phyloP scores from a whole-genome alignment of 1,284 basidiomycete genomes.

The Irpex sp. region DNA sequence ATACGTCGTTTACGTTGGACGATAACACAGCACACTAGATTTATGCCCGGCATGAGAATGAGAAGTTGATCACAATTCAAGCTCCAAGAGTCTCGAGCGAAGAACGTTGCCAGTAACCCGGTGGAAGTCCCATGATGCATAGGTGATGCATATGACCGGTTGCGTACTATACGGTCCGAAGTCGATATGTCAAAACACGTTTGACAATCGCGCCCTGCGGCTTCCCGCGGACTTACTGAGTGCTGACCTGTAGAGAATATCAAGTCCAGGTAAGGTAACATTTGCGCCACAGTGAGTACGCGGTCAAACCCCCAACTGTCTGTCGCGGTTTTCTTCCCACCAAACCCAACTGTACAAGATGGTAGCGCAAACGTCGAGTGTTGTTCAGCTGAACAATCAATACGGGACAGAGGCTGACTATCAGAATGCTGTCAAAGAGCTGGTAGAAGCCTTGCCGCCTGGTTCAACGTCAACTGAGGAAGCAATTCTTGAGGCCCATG shows the following conservation, averaged over 20 bases:
- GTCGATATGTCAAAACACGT: background rate
- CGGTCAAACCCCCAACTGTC: background rate
- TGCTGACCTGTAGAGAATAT: background rate
- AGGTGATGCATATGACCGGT: background rate
- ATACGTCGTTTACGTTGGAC: too few relatives aligned
- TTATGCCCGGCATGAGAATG: too few relatives aligned
- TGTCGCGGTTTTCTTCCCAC: background rate
- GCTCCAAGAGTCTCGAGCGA: background rate
- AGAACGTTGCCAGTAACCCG: background rate
- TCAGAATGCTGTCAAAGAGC: conserved; percentile 43
- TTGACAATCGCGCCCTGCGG: background rate
- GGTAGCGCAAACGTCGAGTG: background rate
- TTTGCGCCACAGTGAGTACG: background rate
- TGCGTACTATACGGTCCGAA: background rate
- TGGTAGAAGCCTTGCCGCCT: conserved; percentile 35
- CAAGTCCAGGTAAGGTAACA: background rate
- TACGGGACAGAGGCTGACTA: conserved; percentile 53
- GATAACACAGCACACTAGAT: too few relatives aligned
- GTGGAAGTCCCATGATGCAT: background rate
- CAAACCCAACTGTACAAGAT: too few relatives aligned
- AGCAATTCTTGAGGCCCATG: conserved; percentile 52
- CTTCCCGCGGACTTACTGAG: background rate
- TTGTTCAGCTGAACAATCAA: conserved; percentile 16
- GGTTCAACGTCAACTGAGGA: conserved; percentile 41
- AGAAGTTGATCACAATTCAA: too few relatives aligned